Conservation (phyloP, 1,139 yeast genomes). For the Torulaspora pretoriensis region DNA sequence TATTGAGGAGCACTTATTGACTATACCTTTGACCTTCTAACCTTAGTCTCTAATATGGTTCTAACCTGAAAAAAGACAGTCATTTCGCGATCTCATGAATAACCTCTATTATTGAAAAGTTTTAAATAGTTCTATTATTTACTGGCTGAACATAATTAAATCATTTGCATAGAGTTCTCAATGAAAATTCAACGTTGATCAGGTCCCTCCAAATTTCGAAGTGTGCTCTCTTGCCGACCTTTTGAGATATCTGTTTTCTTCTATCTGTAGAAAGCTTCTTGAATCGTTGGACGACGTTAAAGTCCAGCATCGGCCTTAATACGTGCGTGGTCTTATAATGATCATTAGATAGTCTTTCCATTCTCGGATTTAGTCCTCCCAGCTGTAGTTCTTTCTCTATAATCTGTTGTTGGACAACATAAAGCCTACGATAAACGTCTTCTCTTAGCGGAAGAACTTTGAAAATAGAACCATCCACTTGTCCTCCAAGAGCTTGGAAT, state of each 20-base stretch:
- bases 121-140: not conserved
- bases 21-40: not conserved
- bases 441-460: conserved; percentile 75
- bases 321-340: conserved; percentile 27
- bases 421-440: conserved; percentile 70
- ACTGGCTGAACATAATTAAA: not conserved
- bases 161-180: conserved; percentile 29
- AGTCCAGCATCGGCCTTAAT: conserved; percentile 58
- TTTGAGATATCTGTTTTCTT: conserved; percentile 49
- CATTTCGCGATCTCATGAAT: not conserved
- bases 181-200: conserved; percentile 46
- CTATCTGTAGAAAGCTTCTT: conserved; percentile 54
- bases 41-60: not conserved
- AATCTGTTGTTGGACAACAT: conserved; percentile 82
- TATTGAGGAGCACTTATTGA: not conserved
- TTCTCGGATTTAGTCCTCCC: conserved; percentile 78
- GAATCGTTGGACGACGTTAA: conserved; percentile 51
- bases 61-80: not conserved
- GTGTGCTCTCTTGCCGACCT: conserved; percentile 54
- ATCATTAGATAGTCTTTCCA: conserved; percentile 57
- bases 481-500: conserved; percentile 63
- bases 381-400: conserved; percentile 57
- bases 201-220: conserved; percentile 67
- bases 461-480: conserved; percentile 74
- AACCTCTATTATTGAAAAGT: not conserved